Evolutionary conservation across 2,329 filamentous ascomycete species (phyloP), one percentile per base, ranked within the genome.

Genomic region (Neospermospora avenae): DNA sequence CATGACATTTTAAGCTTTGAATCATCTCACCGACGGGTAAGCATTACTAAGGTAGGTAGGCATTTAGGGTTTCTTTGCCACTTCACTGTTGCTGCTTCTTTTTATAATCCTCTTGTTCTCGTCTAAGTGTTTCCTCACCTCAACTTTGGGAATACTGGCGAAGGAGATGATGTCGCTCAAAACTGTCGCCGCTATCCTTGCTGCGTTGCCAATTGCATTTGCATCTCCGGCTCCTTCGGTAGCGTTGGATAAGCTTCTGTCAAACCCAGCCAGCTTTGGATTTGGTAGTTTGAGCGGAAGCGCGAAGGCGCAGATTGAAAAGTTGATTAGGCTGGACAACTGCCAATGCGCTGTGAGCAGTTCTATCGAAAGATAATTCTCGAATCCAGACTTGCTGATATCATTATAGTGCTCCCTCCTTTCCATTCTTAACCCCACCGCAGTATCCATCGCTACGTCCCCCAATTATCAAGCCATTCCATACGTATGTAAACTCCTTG

Each of bases 331-430:
- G 39, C 39, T 41, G 39, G 39, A 41, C 39, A 41, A 41, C 39
- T 41, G 39, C 39, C 39, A 41, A 41, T n/a, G 14, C 39, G 39
- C 39, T 41, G 39, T 41, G n/a, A 41, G 39, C 14, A 18, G 2
- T n/a, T 41, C 39, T n/a, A n/a, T 18, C 16, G 18, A 41, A 41
- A 6, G 4, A 41, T 41, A 18, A 41, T n/a, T 41, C 18, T 16
- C 14, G 5, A 41, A 18, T 16, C n/a, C n/a, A 4, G 6, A 41
- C n/a, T 41, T 41, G 39, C 39, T 41, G 39, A 41, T 16, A 14
- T 18, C 39, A n/a, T 41, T 45, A 28, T 37, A 57, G 55, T 57
- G 55, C 22, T 18, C 55, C 24, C 20, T 49, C 10, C 55, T 57
- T 16, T 35, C 44, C 34, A 49, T 49, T 13, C 25, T 57, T 5